A percentile compares a stretch with the other conserved stretches of the same genome.
phyloP scores from a whole-genome alignment of 257 asterid genomes.

The Solanum medicagineum region DNA sequence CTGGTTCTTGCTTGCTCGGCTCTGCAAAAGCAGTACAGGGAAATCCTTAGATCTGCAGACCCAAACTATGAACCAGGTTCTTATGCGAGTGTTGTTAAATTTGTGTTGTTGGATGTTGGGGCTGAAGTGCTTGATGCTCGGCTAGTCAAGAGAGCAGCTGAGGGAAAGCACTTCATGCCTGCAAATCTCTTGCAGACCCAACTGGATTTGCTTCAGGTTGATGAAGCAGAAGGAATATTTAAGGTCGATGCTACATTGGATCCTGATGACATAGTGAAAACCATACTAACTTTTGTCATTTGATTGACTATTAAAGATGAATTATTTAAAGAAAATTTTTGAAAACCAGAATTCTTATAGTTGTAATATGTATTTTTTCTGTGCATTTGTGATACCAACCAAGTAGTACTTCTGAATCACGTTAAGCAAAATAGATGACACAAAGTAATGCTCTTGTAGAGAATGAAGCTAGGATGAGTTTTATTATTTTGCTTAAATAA shows the following conservation, averaged over 20 bases:
- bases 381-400: neutral
- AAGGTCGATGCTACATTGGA: conserved; percentile 59
- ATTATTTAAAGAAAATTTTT: neutral
- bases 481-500: too few species aligned
- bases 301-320: neutral
- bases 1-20: conserved; percentile 76
- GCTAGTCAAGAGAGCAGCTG: conserved; percentile 45
- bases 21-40: conserved; percentile 61
- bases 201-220: conserved; percentile 61
- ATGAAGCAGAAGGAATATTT: conserved; percentile 64
- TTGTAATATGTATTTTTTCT: neutral
- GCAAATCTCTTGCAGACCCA: conserved; percentile 69
- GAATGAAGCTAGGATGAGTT: too few species aligned
- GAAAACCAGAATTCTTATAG: neutral
- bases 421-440: neutral
- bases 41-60: conserved; percentile 70
- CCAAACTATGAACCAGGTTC: conserved; percentile 29
- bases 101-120: conserved; percentile 44
- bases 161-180: conserved; percentile 86
- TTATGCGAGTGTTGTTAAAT: conserved; percentile 23
- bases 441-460: neutral
- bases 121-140: conserved; percentile 54
- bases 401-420: neutral
- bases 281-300: conserved; percentile 19
- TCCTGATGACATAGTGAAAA: conserved; percentile 39